Evolutionary conservation across 2,329 filamentous ascomycete species (phyloP).

Genomic region (Penicillium janthinellum): DNA sequence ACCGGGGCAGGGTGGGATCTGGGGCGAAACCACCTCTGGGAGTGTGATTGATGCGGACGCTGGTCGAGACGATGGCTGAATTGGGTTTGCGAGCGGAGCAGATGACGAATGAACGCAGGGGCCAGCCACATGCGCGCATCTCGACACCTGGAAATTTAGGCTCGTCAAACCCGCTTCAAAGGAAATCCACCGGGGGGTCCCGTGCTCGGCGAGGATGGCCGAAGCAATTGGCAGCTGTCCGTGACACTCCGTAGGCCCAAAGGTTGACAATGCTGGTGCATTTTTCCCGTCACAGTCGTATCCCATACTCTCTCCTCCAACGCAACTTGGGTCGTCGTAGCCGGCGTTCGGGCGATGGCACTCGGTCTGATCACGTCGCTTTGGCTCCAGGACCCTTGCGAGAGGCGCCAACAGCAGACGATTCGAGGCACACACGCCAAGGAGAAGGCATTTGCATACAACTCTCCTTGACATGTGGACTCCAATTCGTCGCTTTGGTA

Average conservation of each 20-base stretch:
- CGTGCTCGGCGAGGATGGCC: neutral
- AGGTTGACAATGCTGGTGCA: neutral
- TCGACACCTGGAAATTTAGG: conserved; percentile 8
- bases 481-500: too few species aligned
- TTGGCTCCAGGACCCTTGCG: neutral
- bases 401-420: neutral
- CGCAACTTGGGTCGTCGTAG: neutral
- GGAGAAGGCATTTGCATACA: too few species aligned
- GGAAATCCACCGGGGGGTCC: neutral
- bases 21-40: neutral
- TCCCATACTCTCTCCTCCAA: neutral
- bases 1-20: neutral
- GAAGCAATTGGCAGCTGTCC: neutral
- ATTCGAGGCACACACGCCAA: neutral
- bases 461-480: too few species aligned
- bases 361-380: neutral
- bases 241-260: neutral
- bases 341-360: neutral
- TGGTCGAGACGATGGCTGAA: conserved; percentile 4
- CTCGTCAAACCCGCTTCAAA: neutral
- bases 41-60: neutral
- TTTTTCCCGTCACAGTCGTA: neutral
- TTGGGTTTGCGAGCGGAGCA: conserved; percentile 8
- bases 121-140: neutral
- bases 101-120: conserved; percentile 8